Base-by-base conservation (phyloP, 306 rosid genomes). In the Parietaria judaica region DNA sequence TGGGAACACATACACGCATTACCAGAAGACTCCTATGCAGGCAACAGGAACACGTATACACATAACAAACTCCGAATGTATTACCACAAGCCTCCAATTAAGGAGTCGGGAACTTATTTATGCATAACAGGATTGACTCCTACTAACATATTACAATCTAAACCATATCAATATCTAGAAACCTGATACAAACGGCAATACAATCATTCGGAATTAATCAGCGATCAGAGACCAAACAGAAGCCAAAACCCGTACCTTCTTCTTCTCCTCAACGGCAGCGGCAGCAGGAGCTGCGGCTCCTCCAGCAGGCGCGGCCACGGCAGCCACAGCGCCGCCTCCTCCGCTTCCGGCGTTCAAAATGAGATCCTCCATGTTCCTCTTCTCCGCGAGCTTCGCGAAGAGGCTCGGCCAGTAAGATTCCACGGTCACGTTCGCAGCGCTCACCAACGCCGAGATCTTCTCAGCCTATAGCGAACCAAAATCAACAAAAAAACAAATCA, bases 351-450 rank as follows among this genome's bases (percentile, higher is more conserved):
- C 78, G 67, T 84, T 87, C 60, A 77, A 39, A 36, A 83, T 56
- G 12, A 90, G 84, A 10, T 86, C 95, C 3, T 65, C 97, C 0
- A 87, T 58, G 76, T 72, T 70, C 68, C 60, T 83, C 61, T 69
- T 84, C 74, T 83, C 88, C 0, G 90, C 86, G 52, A 90, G 84
- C 70, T 74, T 87, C 0, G 88, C 94, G 61, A 84, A 84, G 0
- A 90, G 68, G 59, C 81, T 60, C 0, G 90, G 90, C 97, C 95
- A 87, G 79, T 71, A 87, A 0, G 95, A 73, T 58, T 90, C 97
- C 7, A 80, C 77, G 0, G 9, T 0, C 35, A 87, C 81, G 3
- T 77, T 76, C 0, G 94, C 88, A 0, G 90, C 78, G 66, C 80
- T 83, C 65, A 84, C 65, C 66, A 87, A 4, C 0, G 81, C 7